A percentile compares a stretch with the other conserved stretches of the same genome.
Evolutionary conservation across 1,139 yeast species (phyloP).

Genomic region (Zygotorulaspora mrakii): DNA sequence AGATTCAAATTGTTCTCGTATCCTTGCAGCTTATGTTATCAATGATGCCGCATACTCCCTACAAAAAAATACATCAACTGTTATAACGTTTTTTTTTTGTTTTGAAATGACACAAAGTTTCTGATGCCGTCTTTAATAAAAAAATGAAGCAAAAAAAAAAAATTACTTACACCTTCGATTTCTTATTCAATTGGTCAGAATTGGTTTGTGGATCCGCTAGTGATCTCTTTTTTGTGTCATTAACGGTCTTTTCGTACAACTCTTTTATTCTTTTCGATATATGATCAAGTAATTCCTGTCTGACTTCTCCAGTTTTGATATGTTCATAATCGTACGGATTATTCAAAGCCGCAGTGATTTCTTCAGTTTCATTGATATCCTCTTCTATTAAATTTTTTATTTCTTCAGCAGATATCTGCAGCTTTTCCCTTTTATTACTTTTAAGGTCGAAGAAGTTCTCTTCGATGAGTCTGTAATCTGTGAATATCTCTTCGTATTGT

Average conservation of each 20-base stretch:
- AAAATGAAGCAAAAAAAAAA: background rate
- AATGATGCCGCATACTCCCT: too few species aligned
- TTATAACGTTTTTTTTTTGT: too few species aligned
- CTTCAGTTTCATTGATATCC: constrained; percentile 12
- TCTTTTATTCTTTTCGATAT: constrained; percentile 30
- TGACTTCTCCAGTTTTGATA: constrained; percentile 32
- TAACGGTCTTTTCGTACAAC: constrained; percentile 22
- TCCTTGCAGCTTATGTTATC: too few species aligned
- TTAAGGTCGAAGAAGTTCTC: constrained; percentile 36
- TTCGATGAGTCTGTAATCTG: constrained; percentile 33
- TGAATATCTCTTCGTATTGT: constrained; percentile 27
- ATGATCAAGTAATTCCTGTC: constrained; percentile 32
- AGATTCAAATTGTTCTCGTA: too few species aligned
- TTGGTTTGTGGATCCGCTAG: constrained; percentile 11
- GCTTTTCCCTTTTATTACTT: constrained; percentile 36
- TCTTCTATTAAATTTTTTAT: constrained; percentile 30
- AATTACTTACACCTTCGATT: constrained; percentile 18
- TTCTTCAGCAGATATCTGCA: constrained; percentile 27
- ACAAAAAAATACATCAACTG: too few species aligned
- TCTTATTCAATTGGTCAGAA: constrained; percentile 15
- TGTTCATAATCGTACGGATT: constrained; percentile 28
- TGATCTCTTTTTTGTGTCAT: constrained; percentile 26
- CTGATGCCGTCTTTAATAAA: background rate
- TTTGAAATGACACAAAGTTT: too few species aligned
- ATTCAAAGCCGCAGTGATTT: constrained; percentile 2